Conservation (phyloP, 768 basidiomycete genomes). For the Tulasnella sp. region DNA sequence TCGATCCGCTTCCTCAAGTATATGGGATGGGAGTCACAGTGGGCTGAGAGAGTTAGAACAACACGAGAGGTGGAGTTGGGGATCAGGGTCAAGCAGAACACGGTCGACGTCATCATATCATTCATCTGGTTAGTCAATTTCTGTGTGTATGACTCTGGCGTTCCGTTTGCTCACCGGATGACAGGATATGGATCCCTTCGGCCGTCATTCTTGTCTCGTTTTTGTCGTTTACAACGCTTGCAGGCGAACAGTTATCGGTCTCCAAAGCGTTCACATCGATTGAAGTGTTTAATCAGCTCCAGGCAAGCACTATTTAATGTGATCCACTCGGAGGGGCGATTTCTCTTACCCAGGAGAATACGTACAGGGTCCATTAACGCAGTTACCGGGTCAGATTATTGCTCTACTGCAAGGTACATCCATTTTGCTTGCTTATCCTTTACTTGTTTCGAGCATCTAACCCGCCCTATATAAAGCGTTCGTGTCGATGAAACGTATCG, state of each 20-base stretch:
- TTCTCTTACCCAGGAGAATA: neutral
- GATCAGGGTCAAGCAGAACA: conserved; percentile 56
- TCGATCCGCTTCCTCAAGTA: conserved; percentile 64
- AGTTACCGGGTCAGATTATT: conserved; percentile 50
- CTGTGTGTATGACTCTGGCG: neutral
- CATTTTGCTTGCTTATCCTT: neutral
- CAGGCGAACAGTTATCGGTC: conserved; percentile 54
- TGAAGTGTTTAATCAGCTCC: conserved; percentile 61
- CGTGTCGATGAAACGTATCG: conserved; percentile 74
- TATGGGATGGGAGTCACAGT: conserved; percentile 63
- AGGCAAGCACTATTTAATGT: conserved; percentile 21
- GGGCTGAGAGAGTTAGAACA: conserved; percentile 42
- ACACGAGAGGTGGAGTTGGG: conserved; percentile 51
- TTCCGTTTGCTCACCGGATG: neutral
- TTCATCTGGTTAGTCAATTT: conserved; percentile 51
- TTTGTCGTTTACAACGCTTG: conserved; percentile 54
- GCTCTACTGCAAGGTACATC: conserved; percentile 48
- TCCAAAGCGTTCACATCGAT: conserved; percentile 74
- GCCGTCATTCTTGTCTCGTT: conserved; percentile 54
- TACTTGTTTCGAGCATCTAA: neutral
- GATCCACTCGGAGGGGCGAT: neutral
- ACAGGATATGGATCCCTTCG: conserved; percentile 65
- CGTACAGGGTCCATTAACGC: conserved; percentile 42
- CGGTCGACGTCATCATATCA: conserved; percentile 11
- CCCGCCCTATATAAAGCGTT: conserved; percentile 39